Evolutionary conservation across 2,329 filamentous ascomycete species (phyloP).

Genomic region (Curvularia hawaiiensis): DNA sequence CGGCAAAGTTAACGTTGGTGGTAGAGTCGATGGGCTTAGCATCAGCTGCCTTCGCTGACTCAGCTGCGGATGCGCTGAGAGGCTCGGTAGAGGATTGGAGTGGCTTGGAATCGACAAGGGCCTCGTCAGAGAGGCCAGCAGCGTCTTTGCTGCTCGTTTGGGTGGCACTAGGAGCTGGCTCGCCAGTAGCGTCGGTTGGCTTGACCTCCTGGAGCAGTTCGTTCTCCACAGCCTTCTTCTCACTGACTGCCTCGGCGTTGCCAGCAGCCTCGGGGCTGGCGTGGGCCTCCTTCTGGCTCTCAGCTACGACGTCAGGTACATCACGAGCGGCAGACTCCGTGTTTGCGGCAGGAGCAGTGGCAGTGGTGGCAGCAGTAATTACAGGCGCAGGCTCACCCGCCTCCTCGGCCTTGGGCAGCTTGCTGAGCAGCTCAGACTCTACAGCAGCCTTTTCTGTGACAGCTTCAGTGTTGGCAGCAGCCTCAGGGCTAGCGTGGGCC

Average conservation of each 20-base stretch:
- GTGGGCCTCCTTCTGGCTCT: conserved; percentile 71
- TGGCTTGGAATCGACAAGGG: conserved; percentile 36
- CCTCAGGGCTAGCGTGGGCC: conserved; percentile 67
- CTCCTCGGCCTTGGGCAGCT: conserved; percentile 12
- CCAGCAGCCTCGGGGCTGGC: conserved; percentile 69
- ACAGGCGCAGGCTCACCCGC: conserved; percentile 37
- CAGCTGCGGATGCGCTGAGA: conserved; percentile 39
- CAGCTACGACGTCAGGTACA: conserved; percentile 66
- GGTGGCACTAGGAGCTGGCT: conserved; percentile 44
- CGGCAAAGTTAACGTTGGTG: conserved; percentile 51
- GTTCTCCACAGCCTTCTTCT: conserved; percentile 72
- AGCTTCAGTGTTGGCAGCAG: conserved; percentile 66
- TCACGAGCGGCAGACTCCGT: conserved; percentile 39
- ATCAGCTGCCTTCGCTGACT: conserved; percentile 33
- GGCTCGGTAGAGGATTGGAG: conserved; percentile 38
- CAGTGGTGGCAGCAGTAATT: conserved; percentile 21
- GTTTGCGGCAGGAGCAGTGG: conserved; percentile 6
- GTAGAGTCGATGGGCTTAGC: conserved; percentile 34
- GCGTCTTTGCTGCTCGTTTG: conserved; percentile 42
- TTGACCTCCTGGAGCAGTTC: conserved; percentile 62
- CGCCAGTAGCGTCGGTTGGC: conserved; percentile 19
- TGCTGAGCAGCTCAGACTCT: conserved; percentile 69
- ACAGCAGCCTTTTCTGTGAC: conserved; percentile 73
- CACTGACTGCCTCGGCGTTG: conserved; percentile 66
- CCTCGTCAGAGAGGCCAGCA: conserved; percentile 38